Percentiles rank a stretch among this genome's conserved stretches.
phyloP scores from a whole-genome alignment of 768 basidiomycete genomes.

The Mycena albidolilacea region DNA sequence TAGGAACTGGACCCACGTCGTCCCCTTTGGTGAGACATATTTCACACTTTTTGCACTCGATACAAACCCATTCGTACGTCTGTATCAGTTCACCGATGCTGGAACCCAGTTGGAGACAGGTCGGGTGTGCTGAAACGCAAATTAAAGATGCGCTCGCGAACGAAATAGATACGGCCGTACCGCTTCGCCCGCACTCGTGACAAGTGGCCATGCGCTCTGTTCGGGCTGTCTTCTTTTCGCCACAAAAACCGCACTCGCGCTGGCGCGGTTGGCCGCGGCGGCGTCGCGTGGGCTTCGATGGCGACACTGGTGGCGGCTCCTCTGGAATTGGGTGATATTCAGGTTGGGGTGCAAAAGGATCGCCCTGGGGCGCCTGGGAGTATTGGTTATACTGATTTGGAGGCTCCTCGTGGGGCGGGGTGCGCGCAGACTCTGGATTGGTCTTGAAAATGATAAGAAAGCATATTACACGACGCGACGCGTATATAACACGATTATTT shows the following conservation, averaged over 20 bases:
- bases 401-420: slow-evolving; percentile 49
- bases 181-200: slow-evolving; percentile 85
- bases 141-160: slow-evolving; percentile 26
- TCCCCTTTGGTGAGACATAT: slow-evolving; percentile 88
- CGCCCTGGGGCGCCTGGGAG: slow-evolving; percentile 84
- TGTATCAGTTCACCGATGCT: slow-evolving; percentile 73
- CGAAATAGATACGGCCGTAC: slow-evolving; percentile 56
- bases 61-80: slow-evolving; percentile 88
- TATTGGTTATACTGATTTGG: slow-evolving; percentile 64
- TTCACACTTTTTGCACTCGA: slow-evolving; percentile 94
- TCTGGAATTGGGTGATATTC: slow-evolving; percentile 66
- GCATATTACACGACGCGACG: slow-evolving; percentile 75
- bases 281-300: slow-evolving; percentile 63
- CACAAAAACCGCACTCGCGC: slow-evolving; percentile 84
- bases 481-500: slow-evolving; percentile 58
- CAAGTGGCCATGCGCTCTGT: slow-evolving; percentile 85
- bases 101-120: slow-evolving; percentile 77
- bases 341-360: slow-evolving; percentile 83
- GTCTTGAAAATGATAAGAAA: slow-evolving; percentile 45
- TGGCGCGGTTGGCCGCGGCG: slow-evolving; percentile 67
- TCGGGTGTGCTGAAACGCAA: slow-evolving; percentile 79
- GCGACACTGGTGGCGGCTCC: slow-evolving; percentile 55
- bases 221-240: slow-evolving; percentile 71
- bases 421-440: slow-evolving; percentile 41
- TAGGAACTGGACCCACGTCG: slow-evolving; percentile 74